A percentile compares a stretch with the other conserved stretches of the same genome.
Conservation (phyloP, 2,329 filamentous ascomycete genomes). For the Pseudogymnoascus sp. region DNA sequence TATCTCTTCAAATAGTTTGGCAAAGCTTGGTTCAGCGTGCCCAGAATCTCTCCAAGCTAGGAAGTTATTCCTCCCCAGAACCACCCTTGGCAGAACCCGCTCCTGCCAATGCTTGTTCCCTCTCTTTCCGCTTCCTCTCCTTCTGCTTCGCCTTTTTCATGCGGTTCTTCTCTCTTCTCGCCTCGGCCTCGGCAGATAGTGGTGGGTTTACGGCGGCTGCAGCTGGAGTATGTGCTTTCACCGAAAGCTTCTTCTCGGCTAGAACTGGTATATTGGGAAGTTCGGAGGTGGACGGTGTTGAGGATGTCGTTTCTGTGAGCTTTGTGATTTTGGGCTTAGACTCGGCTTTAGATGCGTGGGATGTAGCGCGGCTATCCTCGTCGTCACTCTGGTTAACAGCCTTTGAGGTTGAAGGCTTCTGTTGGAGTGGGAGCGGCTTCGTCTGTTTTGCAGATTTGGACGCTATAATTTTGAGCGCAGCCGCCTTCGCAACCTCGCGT, state of each 20-base stretch:
- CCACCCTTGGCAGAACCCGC: not conserved
- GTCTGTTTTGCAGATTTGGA: not conserved
- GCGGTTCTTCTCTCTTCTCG: not conserved
- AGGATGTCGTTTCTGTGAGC: not conserved
- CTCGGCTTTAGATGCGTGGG: not conserved
- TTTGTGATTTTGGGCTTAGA: not conserved
- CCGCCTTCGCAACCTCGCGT: not conserved
- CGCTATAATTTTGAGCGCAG: not conserved
- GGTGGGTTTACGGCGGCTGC: not conserved
- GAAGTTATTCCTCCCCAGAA: not conserved
- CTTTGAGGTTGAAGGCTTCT: not conserved
- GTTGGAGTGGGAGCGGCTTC: not conserved
- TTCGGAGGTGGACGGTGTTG: not conserved
- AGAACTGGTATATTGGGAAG: not conserved
- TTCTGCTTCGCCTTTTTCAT: slow-evolving; percentile 24
- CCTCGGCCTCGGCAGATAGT: not conserved
- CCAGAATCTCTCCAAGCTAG: not conserved
- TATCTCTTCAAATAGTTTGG: not conserved
- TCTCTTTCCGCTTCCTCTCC: slow-evolving; percentile 25
- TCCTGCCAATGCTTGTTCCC: slow-evolving; percentile 7
- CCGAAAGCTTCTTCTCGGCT: not conserved
- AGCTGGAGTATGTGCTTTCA: not conserved
- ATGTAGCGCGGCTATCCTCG: not conserved
- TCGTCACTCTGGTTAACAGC: not conserved
- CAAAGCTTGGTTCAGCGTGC: not conserved